Percentiles rank a stretch among this genome's conserved stretches.
Evolutionary conservation across 192 early-diverging fungal genomes (phyloP).

Genomic region (Backusella sp.): DNA sequence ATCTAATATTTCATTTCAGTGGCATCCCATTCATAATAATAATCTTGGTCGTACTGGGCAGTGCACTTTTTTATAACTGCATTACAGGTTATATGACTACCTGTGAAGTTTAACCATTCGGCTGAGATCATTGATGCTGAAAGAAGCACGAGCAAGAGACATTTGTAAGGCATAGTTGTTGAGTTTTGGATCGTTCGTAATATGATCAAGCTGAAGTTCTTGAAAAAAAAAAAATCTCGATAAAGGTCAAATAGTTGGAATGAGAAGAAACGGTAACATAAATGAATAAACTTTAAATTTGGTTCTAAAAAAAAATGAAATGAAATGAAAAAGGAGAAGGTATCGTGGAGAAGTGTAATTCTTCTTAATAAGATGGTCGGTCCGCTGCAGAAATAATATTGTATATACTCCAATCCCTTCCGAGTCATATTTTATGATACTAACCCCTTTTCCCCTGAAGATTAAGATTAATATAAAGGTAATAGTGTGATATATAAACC

Average conservation of each 20-base stretch:
- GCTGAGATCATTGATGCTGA: background rate
- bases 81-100: background rate
- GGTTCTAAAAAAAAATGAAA: background rate
- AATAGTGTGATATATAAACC: background rate
- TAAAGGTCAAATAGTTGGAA: background rate
- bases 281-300: background rate
- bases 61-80: background rate
- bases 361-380: background rate
- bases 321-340: too few species aligned
- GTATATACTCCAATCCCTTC: background rate
- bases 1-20: background rate
- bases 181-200: background rate
- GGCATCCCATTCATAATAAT: background rate
- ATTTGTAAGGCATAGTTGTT: background rate
- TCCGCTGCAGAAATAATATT: background rate
- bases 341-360: background rate
- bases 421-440: background rate
- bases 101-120: constrained; percentile 3
- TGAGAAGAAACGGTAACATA: background rate
- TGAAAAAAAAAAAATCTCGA: background rate
- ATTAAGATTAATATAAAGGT: background rate
- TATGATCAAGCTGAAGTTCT: background rate
- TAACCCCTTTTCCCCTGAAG: background rate
- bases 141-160: background rate
- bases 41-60: background rate